phyloP scores from a whole-genome alignment of 345 rosid species.

The Anastatica hierochuntica region DNA sequence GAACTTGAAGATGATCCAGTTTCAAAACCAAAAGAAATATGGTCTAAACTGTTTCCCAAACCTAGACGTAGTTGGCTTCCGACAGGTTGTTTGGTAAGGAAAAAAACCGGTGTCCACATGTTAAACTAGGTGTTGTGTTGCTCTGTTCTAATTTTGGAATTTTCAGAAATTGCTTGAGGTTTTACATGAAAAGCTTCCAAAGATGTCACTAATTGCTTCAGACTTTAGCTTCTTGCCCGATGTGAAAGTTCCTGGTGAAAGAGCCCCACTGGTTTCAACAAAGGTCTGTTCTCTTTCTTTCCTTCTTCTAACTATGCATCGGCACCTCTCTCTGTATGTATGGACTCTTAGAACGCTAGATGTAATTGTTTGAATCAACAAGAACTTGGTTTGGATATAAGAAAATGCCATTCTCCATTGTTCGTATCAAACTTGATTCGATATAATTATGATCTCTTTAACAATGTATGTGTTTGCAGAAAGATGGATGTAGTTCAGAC shows the following conservation, averaged over 20 bases:
- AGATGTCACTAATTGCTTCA: slow-evolving; percentile 92
- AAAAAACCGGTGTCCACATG: background rate
- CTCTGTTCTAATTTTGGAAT: slow-evolving; percentile 15
- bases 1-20: slow-evolving; percentile 37
- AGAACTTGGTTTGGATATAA: too few relatives aligned
- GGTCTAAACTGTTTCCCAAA: slow-evolving; percentile 77
- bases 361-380: too few relatives aligned
- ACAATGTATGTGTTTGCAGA: slow-evolving; percentile 44
- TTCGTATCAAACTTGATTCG: background rate
- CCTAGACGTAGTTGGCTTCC: slow-evolving; percentile 95
- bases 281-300: slow-evolving; percentile 39
- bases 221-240: slow-evolving; percentile 97
- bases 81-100: slow-evolving; percentile 84
- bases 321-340: too few relatives aligned
- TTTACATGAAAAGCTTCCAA: slow-evolving; percentile 71
- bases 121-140: background rate
- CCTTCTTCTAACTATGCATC: background rate
- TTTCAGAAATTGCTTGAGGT: slow-evolving; percentile 77
- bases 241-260: slow-evolving; percentile 77
- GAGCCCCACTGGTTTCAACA: slow-evolving; percentile 95
- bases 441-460: background rate
- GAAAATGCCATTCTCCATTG: background rate
- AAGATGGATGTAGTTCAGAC: slow-evolving; percentile 76
- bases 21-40: slow-evolving; percentile 36
- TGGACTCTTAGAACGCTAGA: too few relatives aligned